Conservation (phyloP, 78 protist species). For the Paratrimastix pyriformis region DNA sequence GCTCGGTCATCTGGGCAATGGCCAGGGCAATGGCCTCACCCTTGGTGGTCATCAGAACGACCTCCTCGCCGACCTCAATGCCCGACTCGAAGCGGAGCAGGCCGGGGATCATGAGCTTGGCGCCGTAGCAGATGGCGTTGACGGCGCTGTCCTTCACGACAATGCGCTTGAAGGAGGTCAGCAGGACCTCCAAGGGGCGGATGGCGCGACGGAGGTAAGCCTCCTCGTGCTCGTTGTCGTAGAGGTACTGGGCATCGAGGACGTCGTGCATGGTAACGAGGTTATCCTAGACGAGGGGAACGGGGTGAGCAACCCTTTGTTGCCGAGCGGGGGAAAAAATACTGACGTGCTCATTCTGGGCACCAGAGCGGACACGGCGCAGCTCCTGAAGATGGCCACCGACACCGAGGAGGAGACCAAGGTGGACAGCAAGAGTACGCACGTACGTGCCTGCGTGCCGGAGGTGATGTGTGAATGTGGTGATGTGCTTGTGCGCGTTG, state of each 20-base stretch:
- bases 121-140: slow-evolving; percentile 99
- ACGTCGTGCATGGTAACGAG: slow-evolving; percentile 97
- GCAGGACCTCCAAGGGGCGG: slow-evolving; percentile 90
- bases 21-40: slow-evolving; percentile 98
- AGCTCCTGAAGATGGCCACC: slow-evolving; percentile 96
- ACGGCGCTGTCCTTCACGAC: slow-evolving; percentile 97
- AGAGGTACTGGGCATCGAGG: slow-evolving; percentile 91
- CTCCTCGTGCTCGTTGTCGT: slow-evolving; percentile 75
- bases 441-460: slow-evolving; percentile 99
- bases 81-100: slow-evolving; percentile 82
- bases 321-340: not conserved
- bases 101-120: slow-evolving; percentile 95
- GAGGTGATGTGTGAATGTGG: slow-evolving; percentile 34
- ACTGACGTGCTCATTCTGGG: slow-evolving; percentile 5
- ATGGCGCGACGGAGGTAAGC: slow-evolving; percentile 87
- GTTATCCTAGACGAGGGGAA: slow-evolving; percentile 31
- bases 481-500: too few species aligned
- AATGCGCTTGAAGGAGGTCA: slow-evolving; percentile 80
- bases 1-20: slow-evolving; percentile 94
- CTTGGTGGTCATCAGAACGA: slow-evolving; percentile 96
- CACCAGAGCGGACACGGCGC: slow-evolving; percentile 78
- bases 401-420: slow-evolving; percentile 92
- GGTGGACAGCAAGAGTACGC: slow-evolving; percentile 98
- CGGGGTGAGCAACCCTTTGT: not conserved
- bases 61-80: slow-evolving; percentile 86